Evolutionary conservation across 2,329 filamentous ascomycete genomes (phyloP).

Genomic region (Fusarium veterinarium): DNA sequence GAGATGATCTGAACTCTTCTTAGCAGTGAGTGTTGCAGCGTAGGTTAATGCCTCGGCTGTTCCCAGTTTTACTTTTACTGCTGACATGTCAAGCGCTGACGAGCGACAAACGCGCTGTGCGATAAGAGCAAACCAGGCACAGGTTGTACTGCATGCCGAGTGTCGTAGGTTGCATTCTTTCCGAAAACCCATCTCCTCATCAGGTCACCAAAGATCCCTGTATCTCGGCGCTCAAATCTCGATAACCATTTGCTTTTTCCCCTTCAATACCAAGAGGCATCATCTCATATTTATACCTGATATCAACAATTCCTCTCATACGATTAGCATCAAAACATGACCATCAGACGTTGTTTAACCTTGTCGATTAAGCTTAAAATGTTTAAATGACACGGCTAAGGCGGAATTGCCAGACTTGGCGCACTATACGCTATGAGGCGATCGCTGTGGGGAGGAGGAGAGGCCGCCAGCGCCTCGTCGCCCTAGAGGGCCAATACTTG

Average conservation of each 20-base stretch:
- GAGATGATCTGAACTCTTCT: conserved; percentile 4
- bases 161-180: conserved; percentile 5
- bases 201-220: neutral
- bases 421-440: neutral
- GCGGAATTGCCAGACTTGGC: conserved; percentile 26
- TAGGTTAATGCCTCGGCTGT: conserved; percentile 2
- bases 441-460: conserved; percentile 15
- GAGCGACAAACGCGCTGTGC: neutral
- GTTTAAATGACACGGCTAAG: conserved; percentile 10
- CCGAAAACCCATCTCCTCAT: neutral
- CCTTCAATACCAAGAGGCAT: neutral
- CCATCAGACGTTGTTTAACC: conserved; percentile 15
- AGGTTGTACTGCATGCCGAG: neutral
- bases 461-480: conserved; percentile 26
- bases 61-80: neutral
- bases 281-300: neutral
- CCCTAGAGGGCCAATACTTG: conserved; percentile 6
- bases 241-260: neutral
- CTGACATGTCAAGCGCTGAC: neutral
- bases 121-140: neutral
- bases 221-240: neutral
- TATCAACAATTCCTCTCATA: neutral
- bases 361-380: conserved; percentile 30
- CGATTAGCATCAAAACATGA: neutral
- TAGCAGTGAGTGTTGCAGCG: neutral